phyloP scores from a whole-genome alignment of 2,329 filamentous ascomycete genomes.

The Microsporum ferrugineum region DNA sequence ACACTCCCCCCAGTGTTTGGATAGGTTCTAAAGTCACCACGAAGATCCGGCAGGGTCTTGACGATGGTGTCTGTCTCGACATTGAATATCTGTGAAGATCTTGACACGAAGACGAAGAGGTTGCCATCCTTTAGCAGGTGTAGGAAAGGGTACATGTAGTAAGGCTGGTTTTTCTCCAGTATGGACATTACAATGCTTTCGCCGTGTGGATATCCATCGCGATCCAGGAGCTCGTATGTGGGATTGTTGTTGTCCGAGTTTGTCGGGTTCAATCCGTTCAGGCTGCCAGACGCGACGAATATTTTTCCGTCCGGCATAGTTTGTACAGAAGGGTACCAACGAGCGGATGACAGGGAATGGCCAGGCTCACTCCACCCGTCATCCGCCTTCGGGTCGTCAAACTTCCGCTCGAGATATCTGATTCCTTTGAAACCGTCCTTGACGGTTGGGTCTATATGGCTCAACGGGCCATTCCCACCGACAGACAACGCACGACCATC shows the following conservation, averaged over 20 bases:
- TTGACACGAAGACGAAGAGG: slow-evolving; percentile 47
- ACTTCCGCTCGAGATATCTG: slow-evolving; percentile 42
- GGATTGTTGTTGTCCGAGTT: slow-evolving; percentile 50
- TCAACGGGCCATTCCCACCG: slow-evolving; percentile 47
- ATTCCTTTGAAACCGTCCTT: slow-evolving; percentile 48
- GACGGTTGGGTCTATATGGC: slow-evolving; percentile 47
- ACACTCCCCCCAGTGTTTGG: slow-evolving; percentile 51
- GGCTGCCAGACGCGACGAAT: slow-evolving; percentile 50
- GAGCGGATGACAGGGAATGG: slow-evolving; percentile 42
- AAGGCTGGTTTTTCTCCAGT: slow-evolving; percentile 47
- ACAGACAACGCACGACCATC: slow-evolving; percentile 46
- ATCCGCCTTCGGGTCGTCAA: slow-evolving; percentile 35
- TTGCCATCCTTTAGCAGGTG: slow-evolving; percentile 47
- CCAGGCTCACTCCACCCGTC: slow-evolving; percentile 47
- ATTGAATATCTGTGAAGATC: slow-evolving; percentile 47
- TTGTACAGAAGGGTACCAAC: slow-evolving; percentile 53
- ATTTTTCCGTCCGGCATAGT: slow-evolving; percentile 46
- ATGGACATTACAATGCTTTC: slow-evolving; percentile 43
- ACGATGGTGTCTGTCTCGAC: slow-evolving; percentile 36
- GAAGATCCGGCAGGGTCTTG: slow-evolving; percentile 41
- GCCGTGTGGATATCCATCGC: slow-evolving; percentile 38
- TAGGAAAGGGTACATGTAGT: slow-evolving; percentile 55
- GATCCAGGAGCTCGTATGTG: slow-evolving; percentile 49
- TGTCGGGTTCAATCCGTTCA: slow-evolving; percentile 47
- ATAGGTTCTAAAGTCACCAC: slow-evolving; percentile 48